Percentiles rank a stretch among this genome's conserved stretches.
These are phyloP conservation scores for Exophiala oligosperma DNA, from an alignment of 2,329 filamentous ascomycete genomes.

Conservation along the genomic window DNA sequence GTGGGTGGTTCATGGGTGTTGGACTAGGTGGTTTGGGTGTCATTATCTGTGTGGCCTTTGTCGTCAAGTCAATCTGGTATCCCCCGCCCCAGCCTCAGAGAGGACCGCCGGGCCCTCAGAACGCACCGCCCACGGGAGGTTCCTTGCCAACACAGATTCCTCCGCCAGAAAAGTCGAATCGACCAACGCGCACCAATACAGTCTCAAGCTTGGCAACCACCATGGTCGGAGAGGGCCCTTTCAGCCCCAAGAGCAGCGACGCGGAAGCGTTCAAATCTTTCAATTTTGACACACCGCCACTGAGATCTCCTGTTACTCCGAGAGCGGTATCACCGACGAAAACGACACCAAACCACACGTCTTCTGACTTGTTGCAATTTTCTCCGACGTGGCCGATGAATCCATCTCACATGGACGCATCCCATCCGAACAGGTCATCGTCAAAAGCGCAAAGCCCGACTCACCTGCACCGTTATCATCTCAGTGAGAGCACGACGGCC, in stretches of 20 bases:
- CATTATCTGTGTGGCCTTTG: slow-evolving; percentile 19
- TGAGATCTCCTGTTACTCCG: not conserved
- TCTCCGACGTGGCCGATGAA: not conserved
- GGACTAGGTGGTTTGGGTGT: slow-evolving; percentile 30
- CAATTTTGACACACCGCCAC: slow-evolving; percentile 13
- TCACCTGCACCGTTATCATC: not conserved
- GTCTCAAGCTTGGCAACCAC: slow-evolving; percentile 18
- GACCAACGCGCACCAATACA: slow-evolving; percentile 5
- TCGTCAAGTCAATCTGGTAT: slow-evolving; percentile 18
- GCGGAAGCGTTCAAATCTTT: slow-evolving; percentile 14
- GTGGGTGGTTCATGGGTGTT: slow-evolving; percentile 31
- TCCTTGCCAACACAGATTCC: slow-evolving; percentile 1
- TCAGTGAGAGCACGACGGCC: not conserved
- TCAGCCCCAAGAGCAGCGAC: slow-evolving; percentile 9
- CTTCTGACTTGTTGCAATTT: not conserved
- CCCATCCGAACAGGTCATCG: not conserved
- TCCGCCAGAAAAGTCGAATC: not conserved
- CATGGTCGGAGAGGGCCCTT: slow-evolving; percentile 11
- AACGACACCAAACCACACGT: no score
- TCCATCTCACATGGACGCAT: not conserved
- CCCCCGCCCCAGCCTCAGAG: slow-evolving; percentile 7
- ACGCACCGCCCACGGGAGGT: not conserved
- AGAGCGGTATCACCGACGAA: not conserved
- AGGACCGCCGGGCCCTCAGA: slow-evolving; percentile 9
- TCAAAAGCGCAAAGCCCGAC: slow-evolving; percentile 1